Conservation (phyloP, 805 yeast species). For the Lipomyces sp. region DNA sequence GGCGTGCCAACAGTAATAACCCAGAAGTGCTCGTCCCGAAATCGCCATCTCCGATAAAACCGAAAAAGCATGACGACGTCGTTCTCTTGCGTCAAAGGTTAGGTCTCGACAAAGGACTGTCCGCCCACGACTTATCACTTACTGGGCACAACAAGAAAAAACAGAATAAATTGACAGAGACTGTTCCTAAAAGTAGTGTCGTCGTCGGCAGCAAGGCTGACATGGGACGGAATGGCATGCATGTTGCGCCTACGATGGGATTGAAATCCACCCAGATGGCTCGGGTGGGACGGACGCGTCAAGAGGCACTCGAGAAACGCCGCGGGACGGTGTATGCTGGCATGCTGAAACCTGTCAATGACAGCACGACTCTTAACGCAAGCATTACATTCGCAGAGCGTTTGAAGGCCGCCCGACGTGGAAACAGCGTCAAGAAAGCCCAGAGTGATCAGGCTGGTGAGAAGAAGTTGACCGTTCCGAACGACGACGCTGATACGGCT, state of each 20-base stretch:
- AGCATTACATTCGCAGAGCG: neutral
- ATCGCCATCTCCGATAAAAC: slow-evolving; percentile 31
- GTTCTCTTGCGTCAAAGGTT: slow-evolving; percentile 37
- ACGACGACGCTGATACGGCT: neutral
- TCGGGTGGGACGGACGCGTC: neutral
- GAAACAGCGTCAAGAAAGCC: neutral
- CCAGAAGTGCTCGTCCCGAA: slow-evolving; percentile 26
- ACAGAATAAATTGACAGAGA: neutral
- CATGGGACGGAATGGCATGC: neutral
- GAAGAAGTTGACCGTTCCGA: neutral
- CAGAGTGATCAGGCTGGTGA: neutral
- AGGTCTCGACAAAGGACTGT: slow-evolving; percentile 39
- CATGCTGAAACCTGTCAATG: neutral
- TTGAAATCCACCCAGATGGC: slow-evolving; percentile 24
- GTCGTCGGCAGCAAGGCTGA: neutral
- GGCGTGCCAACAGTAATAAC: neutral
- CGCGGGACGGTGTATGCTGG: slow-evolving; percentile 17
- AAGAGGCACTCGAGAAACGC: neutral
- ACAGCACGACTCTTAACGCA: neutral
- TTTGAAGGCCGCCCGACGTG: neutral
- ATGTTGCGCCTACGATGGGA: slow-evolving; percentile 20
- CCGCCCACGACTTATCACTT: slow-evolving; percentile 37
- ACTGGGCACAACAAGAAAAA: slow-evolving; percentile 14
- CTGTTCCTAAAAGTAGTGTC: neutral
- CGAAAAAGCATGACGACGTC: neutral